These are phyloP conservation scores for Flaveria sonorensis DNA, from an alignment of 129 eudicot genomes.

Conservation along the genomic window DNA sequence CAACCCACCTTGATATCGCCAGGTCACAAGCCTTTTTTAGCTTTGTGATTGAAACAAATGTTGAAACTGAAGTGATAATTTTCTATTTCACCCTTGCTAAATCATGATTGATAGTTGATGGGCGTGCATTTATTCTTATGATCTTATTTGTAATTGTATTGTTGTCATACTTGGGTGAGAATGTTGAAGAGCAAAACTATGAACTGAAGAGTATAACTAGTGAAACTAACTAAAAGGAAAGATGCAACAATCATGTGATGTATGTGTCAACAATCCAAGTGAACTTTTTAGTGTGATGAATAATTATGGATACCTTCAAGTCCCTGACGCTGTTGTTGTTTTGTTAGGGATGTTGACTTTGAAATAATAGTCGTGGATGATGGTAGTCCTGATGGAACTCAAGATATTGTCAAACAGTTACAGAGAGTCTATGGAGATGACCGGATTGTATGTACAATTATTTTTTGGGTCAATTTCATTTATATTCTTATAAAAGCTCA, in stretches of 20 bases:
- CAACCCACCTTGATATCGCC: too few relatives aligned
- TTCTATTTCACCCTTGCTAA: background rate
- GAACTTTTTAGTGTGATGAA: constrained; percentile 1
- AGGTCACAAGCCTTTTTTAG: background rate
- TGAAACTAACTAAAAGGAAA: constrained; percentile 15
- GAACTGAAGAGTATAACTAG: background rate
- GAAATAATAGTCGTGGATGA: constrained; percentile 93
- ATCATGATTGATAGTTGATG: background rate
- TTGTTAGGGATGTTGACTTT: constrained; percentile 70
- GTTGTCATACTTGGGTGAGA: background rate
- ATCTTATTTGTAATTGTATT: background rate
- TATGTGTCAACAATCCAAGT: background rate
- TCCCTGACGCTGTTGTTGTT: constrained; percentile 3
- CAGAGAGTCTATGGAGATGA: constrained; percentile 88
- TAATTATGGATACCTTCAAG: background rate
- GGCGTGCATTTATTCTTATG: background rate
- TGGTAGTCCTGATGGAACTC: constrained; percentile 99
- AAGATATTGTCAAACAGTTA: constrained; percentile 88
- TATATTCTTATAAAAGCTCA: background rate
- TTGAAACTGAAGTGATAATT: background rate
- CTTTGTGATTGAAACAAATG: background rate
- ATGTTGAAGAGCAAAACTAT: background rate
- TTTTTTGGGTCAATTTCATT: background rate
- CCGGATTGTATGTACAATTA: constrained; percentile 64
- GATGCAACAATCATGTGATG: background rate